Conservation (phyloP, 2,329 filamentous ascomycete genomes). For the Trichophaea hybrida region DNA sequence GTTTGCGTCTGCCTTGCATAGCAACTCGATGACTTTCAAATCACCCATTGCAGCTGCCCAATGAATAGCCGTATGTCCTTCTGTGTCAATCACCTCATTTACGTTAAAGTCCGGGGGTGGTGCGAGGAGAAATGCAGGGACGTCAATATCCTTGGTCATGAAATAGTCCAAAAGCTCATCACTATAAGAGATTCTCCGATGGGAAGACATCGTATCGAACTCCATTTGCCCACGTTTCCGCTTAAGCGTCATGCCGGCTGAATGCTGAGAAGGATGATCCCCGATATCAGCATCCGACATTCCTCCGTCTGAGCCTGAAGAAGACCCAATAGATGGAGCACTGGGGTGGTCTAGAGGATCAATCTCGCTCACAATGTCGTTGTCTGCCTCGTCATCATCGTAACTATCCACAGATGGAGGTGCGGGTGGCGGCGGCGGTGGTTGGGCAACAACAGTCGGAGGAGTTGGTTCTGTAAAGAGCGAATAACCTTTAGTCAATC, state of each 20-base stretch:
- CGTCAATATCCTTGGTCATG: conserved; percentile 67
- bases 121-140: conserved; percentile 55
- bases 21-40: conserved; percentile 73
- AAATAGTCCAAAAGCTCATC: conserved; percentile 95
- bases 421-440: conserved; percentile 11
- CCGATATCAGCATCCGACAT: conserved; percentile 18
- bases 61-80: conserved; percentile 82
- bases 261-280: conserved; percentile 20
- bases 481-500: background rate
- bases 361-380: conserved; percentile 21
- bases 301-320: conserved; percentile 19
- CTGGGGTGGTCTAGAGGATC: conserved; percentile 21
- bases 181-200: conserved; percentile 64
- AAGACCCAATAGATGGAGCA: conserved; percentile 20
- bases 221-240: conserved; percentile 22
- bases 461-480: conserved; percentile 15
- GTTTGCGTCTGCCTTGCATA: conserved; percentile 66
- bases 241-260: conserved; percentile 18
- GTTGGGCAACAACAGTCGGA: conserved; percentile 5
- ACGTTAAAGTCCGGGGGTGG: conserved; percentile 78
- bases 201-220: conserved; percentile 10
- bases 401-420: conserved; percentile 21
- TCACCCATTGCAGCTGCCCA: conserved; percentile 98
- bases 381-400: conserved; percentile 20
- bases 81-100: conserved; percentile 83